Evolutionary conservation across 106 monocot species (phyloP).

Genomic region (Chionographis japonica): DNA sequence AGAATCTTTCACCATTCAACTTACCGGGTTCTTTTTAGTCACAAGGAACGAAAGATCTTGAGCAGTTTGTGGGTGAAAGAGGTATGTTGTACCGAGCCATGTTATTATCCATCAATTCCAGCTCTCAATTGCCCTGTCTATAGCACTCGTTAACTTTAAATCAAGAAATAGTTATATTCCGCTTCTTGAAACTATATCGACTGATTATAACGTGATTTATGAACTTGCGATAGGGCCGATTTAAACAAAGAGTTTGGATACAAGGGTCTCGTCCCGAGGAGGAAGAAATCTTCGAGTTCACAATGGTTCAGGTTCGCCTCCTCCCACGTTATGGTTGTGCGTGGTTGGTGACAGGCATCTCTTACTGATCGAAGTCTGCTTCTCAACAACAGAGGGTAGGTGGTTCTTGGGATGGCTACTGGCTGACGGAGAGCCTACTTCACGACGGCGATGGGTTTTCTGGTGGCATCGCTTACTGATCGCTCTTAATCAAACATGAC

Average conservation of each 20-base stretch:
- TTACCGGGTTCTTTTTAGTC: constrained; percentile 75
- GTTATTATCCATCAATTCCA: background rate
- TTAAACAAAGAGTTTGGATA: constrained; percentile 87
- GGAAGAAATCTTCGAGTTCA: constrained; percentile 84
- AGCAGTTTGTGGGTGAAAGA: constrained; percentile 82
- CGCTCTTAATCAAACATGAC: too few species aligned
- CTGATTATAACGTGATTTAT: background rate
- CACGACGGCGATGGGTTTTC: constrained; percentile 77
- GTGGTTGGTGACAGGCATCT: background rate
- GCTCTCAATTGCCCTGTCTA: too few species aligned
- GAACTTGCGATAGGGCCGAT: constrained; percentile 43
- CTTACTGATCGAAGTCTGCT: background rate
- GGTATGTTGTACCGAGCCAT: constrained; percentile 21
- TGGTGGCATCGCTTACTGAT: constrained; percentile 82
- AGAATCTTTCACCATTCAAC: constrained; percentile 92
- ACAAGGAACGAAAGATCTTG: constrained; percentile 71
- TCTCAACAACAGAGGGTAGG: constrained; percentile 58
- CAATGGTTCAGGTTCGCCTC: constrained; percentile 77
- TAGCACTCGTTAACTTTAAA: too few species aligned
- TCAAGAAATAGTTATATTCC: too few species aligned
- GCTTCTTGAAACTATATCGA: too few species aligned
- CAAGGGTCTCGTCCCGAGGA: constrained; percentile 88
- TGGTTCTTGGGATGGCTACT: constrained; percentile 89
- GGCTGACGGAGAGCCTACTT: constrained; percentile 94
- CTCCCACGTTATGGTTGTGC: background rate